Percentiles rank a stretch among this genome's conserved stretches.
Evolutionary conservation across 2,329 filamentous ascomycete genomes (phyloP).

Genomic region (Graphiopsis chlorocephala): DNA sequence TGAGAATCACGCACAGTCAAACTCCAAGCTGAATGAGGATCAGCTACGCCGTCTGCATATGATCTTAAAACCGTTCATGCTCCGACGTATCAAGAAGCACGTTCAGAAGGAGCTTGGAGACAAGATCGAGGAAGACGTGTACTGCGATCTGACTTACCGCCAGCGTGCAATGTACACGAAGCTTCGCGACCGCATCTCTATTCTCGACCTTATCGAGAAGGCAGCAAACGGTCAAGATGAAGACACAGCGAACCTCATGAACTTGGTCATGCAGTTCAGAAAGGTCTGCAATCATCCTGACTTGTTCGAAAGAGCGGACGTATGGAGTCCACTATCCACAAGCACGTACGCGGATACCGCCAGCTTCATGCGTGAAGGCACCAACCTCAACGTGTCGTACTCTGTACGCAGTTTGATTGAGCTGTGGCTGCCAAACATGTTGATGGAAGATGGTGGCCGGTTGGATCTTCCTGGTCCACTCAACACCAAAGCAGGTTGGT

Average conservation of each 20-base stretch:
- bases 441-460: constrained; percentile 79
- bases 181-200: constrained; percentile 93
- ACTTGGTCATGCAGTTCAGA: constrained; percentile 98
- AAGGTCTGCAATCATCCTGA: constrained; percentile 99
- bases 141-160: constrained; percentile 94
- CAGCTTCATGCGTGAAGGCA: constrained; percentile 88
- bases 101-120: constrained; percentile 98
- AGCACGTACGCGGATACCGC: constrained; percentile 92
- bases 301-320: constrained; percentile 91
- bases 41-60: constrained; percentile 95
- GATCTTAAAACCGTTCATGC: constrained; percentile 99
- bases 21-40: constrained; percentile 98
- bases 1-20: constrained; percentile 96
- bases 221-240: constrained; percentile 90
- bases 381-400: constrained; percentile 75
- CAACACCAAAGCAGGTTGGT: constrained; percentile 76
- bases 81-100: constrained; percentile 98
- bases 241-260: constrained; percentile 96
- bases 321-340: constrained; percentile 77
- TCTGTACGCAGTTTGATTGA: constrained; percentile 84
- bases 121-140: constrained; percentile 96
- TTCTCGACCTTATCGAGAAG: constrained; percentile 98
- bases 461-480: constrained; percentile 69
- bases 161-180: constrained; percentile 92
- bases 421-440: constrained; percentile 73